phyloP scores from a whole-genome alignment of 768 basidiomycete genomes.

The Rhizopogon vinicolor region DNA sequence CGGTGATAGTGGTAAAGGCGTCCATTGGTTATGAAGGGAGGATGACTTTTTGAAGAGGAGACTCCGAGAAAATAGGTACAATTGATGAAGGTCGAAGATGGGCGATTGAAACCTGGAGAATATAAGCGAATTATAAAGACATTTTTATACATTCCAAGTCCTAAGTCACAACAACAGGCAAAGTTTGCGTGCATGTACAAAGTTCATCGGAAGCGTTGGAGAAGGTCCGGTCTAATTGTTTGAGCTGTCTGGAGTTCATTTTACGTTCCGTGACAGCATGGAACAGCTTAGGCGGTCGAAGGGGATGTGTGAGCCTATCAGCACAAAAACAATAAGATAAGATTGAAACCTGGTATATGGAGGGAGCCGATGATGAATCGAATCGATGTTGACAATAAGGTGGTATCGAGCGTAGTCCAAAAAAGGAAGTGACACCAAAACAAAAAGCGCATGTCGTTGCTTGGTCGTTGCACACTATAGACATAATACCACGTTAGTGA shows the following conservation, averaged over 20 bases:
- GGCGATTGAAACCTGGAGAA: background rate
- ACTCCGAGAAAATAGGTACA: background rate
- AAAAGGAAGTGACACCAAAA: background rate
- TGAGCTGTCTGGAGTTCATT: background rate
- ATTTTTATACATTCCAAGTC: background rate
- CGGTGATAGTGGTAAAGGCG: constrained; percentile 1
- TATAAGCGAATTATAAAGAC: background rate
- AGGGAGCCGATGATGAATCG: background rate
- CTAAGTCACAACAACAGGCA: background rate
- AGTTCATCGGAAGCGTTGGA: background rate
- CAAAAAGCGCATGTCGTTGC: background rate
- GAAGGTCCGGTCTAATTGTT: background rate
- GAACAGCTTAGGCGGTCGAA: background rate
- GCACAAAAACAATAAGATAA: background rate
- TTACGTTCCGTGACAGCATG: background rate
- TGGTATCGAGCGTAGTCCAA: background rate
- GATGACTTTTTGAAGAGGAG: background rate
- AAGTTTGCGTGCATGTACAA: background rate
- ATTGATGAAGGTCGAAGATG: constrained; percentile 3
- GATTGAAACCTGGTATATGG: background rate
- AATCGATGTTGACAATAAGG: background rate
- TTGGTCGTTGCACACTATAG: background rate
- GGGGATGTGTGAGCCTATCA: background rate
- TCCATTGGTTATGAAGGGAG: background rate
- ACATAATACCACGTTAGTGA: no score